Percentiles rank a stretch among this genome's conserved stretches.
Evolutionary conservation across 2,329 filamentous ascomycete genomes (phyloP).

Genomic region (Fusarium multiceps): DNA sequence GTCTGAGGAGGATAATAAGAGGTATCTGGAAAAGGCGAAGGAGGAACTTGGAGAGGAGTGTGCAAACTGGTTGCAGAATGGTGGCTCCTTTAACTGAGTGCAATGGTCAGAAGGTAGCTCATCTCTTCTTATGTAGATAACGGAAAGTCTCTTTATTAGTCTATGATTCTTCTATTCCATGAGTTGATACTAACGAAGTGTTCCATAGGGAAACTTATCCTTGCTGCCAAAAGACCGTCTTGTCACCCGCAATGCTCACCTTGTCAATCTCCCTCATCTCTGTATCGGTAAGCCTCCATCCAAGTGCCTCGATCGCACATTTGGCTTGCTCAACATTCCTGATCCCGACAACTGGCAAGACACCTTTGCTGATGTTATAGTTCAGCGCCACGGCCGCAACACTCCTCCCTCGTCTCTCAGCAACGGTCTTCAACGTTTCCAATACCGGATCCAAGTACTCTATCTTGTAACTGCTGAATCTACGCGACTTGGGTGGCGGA

Average conservation of each 20-base stretch:
- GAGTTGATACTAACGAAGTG: not conserved
- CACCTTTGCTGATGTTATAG: slow-evolving; percentile 14
- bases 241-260: slow-evolving; percentile 7
- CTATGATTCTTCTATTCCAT: not conserved
- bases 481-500: not conserved
- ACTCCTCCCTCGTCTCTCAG: slow-evolving; percentile 10
- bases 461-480: slow-evolving; percentile 10
- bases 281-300: slow-evolving; percentile 6
- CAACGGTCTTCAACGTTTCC: not conserved
- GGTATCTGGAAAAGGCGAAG: not conserved
- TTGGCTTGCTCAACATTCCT: slow-evolving; percentile 16
- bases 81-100: not conserved
- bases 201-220: not conserved
- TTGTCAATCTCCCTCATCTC: slow-evolving; percentile 14
- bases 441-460: slow-evolving; percentile 5
- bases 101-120: fast-evolving
- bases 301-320: slow-evolving; percentile 5
- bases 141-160: not conserved
- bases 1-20: not conserved
- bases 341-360: slow-evolving; percentile 9
- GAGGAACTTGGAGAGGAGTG: slow-evolving; percentile 14
- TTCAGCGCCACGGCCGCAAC: slow-evolving; percentile 6
- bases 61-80: not conserved
- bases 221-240: slow-evolving; percentile 13
- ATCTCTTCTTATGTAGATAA: not conserved